phyloP scores from a whole-genome alignment of 1,139 yeast species.

The Arxiozyma heterogenica region DNA sequence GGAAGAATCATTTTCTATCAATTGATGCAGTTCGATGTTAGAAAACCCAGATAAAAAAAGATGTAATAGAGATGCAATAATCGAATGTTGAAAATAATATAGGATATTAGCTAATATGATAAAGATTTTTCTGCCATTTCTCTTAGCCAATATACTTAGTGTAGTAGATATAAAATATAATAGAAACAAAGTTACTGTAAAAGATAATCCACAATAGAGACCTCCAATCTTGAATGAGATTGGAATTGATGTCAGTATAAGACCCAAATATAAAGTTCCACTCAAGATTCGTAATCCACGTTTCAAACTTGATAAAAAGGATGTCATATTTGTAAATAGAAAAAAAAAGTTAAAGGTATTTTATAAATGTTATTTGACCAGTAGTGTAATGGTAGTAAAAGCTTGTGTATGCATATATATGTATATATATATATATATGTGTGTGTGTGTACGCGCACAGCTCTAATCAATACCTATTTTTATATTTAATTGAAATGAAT shows the following conservation, averaged over 20 bases:
- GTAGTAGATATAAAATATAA: constrained; percentile 69
- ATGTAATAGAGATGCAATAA: constrained; percentile 66
- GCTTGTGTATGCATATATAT: too few relatives aligned
- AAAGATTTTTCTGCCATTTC: constrained; percentile 43
- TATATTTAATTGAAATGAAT: too few relatives aligned
- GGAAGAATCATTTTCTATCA: constrained; percentile 13
- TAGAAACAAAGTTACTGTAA: constrained; percentile 63
- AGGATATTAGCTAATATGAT: constrained; percentile 35
- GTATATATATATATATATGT: too few relatives aligned
- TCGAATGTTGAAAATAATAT: constrained; percentile 72
- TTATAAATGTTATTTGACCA: neutral
- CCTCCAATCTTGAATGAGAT: constrained; percentile 96
- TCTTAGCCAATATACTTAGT: constrained; percentile 47
- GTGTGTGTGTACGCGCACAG: too few relatives aligned
- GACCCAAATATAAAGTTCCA: constrained; percentile 51
- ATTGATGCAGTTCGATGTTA: constrained; percentile 17
- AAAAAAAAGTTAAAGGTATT: neutral
- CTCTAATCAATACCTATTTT: neutral
- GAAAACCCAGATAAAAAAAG: constrained; percentile 51
- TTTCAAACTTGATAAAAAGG: constrained; percentile 15
- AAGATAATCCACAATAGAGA: constrained; percentile 76
- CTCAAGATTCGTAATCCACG: constrained; percentile 32
- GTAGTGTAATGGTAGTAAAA: neutral
- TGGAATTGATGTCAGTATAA: constrained; percentile 78
- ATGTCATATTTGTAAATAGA: constrained; percentile 1